Percentiles rank a stretch among this genome's conserved stretches.
Conservation (phyloP, 1,284 basidiomycete genomes). For the Anthracocystis walkeri region DNA sequence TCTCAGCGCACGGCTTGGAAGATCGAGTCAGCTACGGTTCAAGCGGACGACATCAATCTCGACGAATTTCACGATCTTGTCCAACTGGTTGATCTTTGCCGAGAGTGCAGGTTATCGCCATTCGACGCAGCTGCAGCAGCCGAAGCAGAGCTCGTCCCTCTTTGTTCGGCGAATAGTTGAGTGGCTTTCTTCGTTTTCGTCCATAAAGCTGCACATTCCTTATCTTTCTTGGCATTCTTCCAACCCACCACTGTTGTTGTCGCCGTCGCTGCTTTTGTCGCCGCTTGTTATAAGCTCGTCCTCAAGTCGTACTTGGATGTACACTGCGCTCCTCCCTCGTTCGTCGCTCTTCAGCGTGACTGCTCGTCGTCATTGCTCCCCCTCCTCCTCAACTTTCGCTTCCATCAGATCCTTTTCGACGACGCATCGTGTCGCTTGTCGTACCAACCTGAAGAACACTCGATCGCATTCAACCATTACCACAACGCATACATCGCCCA, state of each 20-base stretch:
- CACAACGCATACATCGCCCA: slow-evolving; percentile 11
- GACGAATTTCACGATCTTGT: neutral
- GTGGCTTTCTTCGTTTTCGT: neutral
- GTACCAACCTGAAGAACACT: neutral
- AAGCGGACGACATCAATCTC: slow-evolving; percentile 14
- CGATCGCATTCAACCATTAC: slow-evolving; percentile 22
- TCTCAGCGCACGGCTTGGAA: neutral
- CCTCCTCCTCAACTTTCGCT: slow-evolving; percentile 10
- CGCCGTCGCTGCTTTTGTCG: neutral
- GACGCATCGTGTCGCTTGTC: slow-evolving; percentile 11
- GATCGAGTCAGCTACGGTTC: slow-evolving; percentile 7
- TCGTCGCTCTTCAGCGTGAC: slow-evolving; percentile 36
- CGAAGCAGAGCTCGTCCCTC: neutral
- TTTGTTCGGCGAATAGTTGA: neutral
- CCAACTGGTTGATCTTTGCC: neutral
- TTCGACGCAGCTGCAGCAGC: neutral
- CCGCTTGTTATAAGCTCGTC: slow-evolving; percentile 2
- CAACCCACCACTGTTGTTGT: neutral
- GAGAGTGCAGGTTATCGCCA: no score
- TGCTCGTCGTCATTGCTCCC: slow-evolving; percentile 31
- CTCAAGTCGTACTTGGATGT: slow-evolving; percentile 28
- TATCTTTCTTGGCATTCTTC: slow-evolving; percentile 24
- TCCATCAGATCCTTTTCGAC: slow-evolving; percentile 13
- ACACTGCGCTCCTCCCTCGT: slow-evolving; percentile 19
- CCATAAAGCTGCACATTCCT: slow-evolving; percentile 16